Evolutionary conservation across 306 rosid genomes (phyloP), one percentile per base, ranked within the genome.

Genomic region (Cicer cuneatum): DNA sequence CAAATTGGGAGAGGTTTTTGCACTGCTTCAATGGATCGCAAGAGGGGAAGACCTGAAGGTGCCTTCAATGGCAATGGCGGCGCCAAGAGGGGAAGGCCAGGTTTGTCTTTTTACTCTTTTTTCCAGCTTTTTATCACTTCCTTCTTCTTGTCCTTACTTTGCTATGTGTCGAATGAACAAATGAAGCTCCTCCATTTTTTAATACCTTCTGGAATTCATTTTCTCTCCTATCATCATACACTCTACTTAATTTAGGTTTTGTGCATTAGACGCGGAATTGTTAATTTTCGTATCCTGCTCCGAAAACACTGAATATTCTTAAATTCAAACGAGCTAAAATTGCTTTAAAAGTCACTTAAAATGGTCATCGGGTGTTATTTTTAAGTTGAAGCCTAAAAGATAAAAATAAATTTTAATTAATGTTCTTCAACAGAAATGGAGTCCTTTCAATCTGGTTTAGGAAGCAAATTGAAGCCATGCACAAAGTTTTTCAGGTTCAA

Each of bases 401-500:
- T 73, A 70, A 43, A 43, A 59, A 80, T 80, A 40, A 87, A 72
- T 74, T 79, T 76, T 80, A 93, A 93, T 89, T 90, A 93, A 93
- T 93, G 91, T 86, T 87, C 83, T 90, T 87, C 82, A 89, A 93
- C 97, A 93, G 98, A 93, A 93, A 72, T 48, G 95, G 95, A 90
- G 85, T 85, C 92, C 83, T 83, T 85, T 82, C 54, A 88, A 84
- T 69, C 89, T 90, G 95, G 96, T 90, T 81, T 89, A 89, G 98
- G 95, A 90, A 93, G 96, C 98, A 90, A 93, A 90, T 86, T 86
- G 88, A 93, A 88, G 95, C 98, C 98, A 78, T 93, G 98, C 97
- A 90, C 97, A 89, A 93, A 93, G 98, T 93, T 93, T 93, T 93
- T 93, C 97, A 93, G 98, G 98, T 93, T 87, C 95, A 79, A 93